phyloP scores from a whole-genome alignment of 1,139 yeast genomes.

The Pneumocystis murina region DNA sequence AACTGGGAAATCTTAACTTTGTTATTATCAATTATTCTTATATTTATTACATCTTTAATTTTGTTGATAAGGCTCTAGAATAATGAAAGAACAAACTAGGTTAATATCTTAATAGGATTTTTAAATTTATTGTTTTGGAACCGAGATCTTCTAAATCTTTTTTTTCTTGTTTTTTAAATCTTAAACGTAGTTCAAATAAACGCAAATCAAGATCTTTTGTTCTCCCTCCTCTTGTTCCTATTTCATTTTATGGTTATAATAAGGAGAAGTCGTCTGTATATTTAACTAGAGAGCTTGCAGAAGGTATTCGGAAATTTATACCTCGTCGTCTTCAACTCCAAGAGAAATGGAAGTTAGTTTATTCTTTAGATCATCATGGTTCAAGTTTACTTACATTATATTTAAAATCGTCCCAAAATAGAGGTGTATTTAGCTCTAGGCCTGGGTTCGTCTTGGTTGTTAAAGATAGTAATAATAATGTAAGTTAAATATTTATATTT shows the following conservation, averaged over 20 bases:
- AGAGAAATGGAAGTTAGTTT: conserved; percentile 62
- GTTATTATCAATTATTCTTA: not conserved
- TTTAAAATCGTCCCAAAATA: conserved; percentile 25
- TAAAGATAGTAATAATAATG: conserved; percentile 23
- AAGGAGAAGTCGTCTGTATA: conserved; percentile 28
- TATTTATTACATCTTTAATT: not conserved
- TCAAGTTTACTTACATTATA: conserved; percentile 70
- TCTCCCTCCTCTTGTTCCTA: not conserved
- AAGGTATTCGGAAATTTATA: conserved; percentile 52
- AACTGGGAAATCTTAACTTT: not conserved
- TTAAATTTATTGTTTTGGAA: not conserved
- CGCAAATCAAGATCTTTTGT: not conserved
- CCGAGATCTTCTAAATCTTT: not conserved
- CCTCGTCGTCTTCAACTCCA: conserved; percentile 68
- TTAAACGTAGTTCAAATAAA: not conserved
- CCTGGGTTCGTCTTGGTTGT: conserved; percentile 22
- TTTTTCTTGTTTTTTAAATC: not conserved
- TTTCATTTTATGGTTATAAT: not conserved
- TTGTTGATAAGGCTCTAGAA: not conserved
- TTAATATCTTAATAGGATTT: not conserved
- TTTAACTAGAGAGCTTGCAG: conserved; percentile 47
- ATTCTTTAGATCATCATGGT: conserved; percentile 84
- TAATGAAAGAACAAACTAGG: not conserved
- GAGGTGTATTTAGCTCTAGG: conserved; percentile 17
- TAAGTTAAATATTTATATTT: conserved; percentile 50